Evolutionary conservation across 2,329 filamentous ascomycete genomes (phyloP).

Genomic region (Fusarium siculi): DNA sequence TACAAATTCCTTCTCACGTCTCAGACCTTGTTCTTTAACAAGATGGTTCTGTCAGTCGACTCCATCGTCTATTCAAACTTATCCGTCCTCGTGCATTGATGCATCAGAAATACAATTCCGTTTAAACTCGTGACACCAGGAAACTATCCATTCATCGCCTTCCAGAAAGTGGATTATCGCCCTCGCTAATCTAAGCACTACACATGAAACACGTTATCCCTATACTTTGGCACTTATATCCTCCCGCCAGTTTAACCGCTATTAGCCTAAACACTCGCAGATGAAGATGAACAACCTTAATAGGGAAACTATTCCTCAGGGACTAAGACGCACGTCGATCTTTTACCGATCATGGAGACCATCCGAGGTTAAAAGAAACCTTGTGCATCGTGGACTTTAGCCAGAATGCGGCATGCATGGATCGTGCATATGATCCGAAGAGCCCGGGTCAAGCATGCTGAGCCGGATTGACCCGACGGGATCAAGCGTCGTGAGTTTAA

Average conservation of each 20-base stretch:
- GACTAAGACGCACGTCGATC: neutral
- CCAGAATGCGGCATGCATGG: neutral
- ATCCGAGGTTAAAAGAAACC: neutral
- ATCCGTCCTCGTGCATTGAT: neutral
- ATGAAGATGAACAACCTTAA: neutral
- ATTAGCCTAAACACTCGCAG: neutral
- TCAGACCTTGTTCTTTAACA: accelerated
- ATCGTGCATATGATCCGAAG: neutral
- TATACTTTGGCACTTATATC: neutral
- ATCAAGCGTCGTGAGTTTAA: neutral
- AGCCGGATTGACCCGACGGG: neutral
- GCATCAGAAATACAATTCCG: neutral
- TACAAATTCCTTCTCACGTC: neutral
- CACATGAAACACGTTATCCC: neutral
- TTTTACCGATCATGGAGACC: neutral
- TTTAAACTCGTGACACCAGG: neutral
- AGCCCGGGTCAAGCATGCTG: neutral
- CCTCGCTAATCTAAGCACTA: neutral
- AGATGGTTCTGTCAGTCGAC: accelerated
- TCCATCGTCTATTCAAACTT: neutral
- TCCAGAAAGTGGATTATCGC: accelerated
- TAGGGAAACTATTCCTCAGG: neutral
- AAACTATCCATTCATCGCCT: no score
- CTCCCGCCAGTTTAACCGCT: neutral
- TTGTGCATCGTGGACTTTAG: neutral